A percentile compares a stretch with the other conserved stretches of the same genome.
Evolutionary conservation across 805 yeast genomes (phyloP).

Genomic region (Starmerella vitae): DNA sequence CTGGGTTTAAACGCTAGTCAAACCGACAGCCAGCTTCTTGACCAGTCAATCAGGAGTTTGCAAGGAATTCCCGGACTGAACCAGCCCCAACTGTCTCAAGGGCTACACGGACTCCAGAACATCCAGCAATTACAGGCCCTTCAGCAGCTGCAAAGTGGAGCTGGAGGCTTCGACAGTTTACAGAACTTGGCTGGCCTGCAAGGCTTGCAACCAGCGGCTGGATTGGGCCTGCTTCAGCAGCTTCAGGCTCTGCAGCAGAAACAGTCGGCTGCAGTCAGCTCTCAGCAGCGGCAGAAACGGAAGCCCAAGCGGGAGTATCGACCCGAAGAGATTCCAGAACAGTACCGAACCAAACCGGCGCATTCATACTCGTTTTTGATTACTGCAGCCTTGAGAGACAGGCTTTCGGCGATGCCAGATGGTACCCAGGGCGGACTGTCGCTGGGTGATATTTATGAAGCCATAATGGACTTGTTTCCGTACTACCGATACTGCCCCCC

Average conservation of each 20-base stretch:
- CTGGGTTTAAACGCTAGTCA: not conserved
- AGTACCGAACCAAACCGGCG: constrained; percentile 72
- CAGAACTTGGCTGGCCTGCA: constrained; percentile 4
- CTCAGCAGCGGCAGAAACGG: constrained; percentile 19
- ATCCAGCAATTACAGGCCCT: constrained; percentile 9
- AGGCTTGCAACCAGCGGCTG: constrained; percentile 15
- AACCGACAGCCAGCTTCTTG: not conserved
- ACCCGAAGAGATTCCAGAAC: constrained; percentile 77
- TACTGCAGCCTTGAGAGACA: constrained; percentile 59
- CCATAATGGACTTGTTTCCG: constrained; percentile 77
- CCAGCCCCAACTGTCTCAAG: not conserved
- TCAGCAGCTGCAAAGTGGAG: constrained; percentile 10
- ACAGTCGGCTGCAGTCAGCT: not conserved
- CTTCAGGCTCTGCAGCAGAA: constrained; percentile 10
- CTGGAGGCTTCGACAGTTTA: constrained; percentile 6
- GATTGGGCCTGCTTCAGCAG: constrained; percentile 13
- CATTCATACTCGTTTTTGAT: constrained; percentile 70
- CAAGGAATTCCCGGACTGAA: constrained; percentile 1
- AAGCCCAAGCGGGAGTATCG: constrained; percentile 45
- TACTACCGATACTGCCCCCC: constrained; percentile 88
- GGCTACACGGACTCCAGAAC: constrained; percentile 2
- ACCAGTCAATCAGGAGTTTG: not conserved
- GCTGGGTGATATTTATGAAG: constrained; percentile 69
- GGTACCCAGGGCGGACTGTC: constrained; percentile 49
- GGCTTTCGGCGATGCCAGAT: constrained; percentile 31